These are phyloP conservation scores for Ambispora gerdemannii DNA, from an alignment of 192 early-diverging fungal genomes.

Conservation along the genomic window DNA sequence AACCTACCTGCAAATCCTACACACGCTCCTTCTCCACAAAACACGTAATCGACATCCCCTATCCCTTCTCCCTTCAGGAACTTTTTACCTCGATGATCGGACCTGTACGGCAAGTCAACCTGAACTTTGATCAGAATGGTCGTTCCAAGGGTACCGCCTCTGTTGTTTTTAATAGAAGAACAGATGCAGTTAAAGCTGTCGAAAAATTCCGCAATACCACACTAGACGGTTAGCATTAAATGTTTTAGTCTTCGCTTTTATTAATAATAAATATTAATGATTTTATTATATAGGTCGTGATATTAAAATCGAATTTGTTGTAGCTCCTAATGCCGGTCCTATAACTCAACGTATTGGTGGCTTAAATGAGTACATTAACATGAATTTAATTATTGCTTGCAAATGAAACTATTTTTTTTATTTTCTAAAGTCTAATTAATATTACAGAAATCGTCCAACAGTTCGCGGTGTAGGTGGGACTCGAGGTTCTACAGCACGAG, in stretches of 20 bases:
- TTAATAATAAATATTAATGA: neutral
- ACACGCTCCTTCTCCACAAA: slow-evolving; percentile 11
- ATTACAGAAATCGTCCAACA: slow-evolving; percentile 27
- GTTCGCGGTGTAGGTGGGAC: slow-evolving; percentile 31
- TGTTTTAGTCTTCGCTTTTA: neutral
- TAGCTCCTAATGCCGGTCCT: slow-evolving; percentile 39
- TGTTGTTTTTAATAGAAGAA: slow-evolving; percentile 44
- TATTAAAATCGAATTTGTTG: slow-evolving; percentile 49
- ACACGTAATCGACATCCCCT: slow-evolving; percentile 24
- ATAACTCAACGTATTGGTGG: slow-evolving; percentile 32
- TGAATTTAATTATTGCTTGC: neutral
- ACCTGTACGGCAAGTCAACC: slow-evolving; percentile 48
- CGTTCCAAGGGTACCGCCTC: slow-evolving; percentile 49
- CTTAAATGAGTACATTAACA: slow-evolving; percentile 33
- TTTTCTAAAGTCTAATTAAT: neutral
- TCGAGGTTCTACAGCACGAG: slow-evolving; percentile 37
- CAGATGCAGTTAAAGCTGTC: slow-evolving; percentile 46
- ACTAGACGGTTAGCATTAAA: slow-evolving; percentile 41
- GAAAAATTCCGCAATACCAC: slow-evolving; percentile 50
- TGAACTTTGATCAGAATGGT: slow-evolving; percentile 52
- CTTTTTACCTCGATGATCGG: slow-evolving; percentile 45
- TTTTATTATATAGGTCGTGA: slow-evolving; percentile 36
- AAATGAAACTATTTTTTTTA: neutral
- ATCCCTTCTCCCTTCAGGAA: slow-evolving; percentile 20
- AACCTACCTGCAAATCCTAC: slow-evolving; percentile 23